Evolutionary conservation across 768 basidiomycete species (phyloP).

Genomic region (Trametes elegans): DNA sequence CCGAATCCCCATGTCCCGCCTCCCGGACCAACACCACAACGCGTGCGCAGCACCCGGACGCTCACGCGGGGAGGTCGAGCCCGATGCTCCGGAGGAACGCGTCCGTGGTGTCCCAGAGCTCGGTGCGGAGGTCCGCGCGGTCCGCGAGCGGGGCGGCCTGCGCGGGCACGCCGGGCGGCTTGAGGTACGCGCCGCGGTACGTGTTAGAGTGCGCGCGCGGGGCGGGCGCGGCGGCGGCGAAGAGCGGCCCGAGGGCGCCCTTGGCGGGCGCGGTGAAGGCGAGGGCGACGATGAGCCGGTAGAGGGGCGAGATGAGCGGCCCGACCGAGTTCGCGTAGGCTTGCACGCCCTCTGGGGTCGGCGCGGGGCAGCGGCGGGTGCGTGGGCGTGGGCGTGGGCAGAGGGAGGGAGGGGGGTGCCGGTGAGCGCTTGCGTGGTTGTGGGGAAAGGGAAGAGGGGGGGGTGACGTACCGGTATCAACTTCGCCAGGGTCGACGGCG

Average conservation of each 20-base stretch:
- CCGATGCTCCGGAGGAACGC: conserved; percentile 12
- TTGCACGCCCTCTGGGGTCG: conserved; percentile 18
- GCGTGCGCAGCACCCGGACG: too few species aligned
- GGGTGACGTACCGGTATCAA: conserved; percentile 29
- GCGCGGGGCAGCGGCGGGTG: neutral
- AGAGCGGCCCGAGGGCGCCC: conserved; percentile 23
- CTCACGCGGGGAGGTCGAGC: too few species aligned
- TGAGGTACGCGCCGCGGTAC: conserved; percentile 19
- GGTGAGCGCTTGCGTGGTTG: too few species aligned
- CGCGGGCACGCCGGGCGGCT: conserved; percentile 12
- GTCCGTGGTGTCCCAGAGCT: conserved; percentile 28
- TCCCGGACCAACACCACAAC: too few species aligned
- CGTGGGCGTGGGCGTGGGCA: too few species aligned
- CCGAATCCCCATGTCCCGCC: too few species aligned
- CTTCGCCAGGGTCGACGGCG: conserved; percentile 35
- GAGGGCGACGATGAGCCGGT: conserved; percentile 10
- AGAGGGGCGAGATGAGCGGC: conserved; percentile 14
- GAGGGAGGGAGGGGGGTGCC: too few species aligned
- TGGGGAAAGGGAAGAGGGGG: neutral
- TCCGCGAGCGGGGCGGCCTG: neutral
- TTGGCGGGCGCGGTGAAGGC: conserved; percentile 10
- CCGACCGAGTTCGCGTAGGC: conserved; percentile 16
- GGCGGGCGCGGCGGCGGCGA: conserved; percentile 23
- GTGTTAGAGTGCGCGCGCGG: conserved; percentile 4
- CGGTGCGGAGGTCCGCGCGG: conserved; percentile 10